phyloP scores from a whole-genome alignment of 2,329 filamentous ascomycete genomes.

The Ophiostoma quercus region DNA sequence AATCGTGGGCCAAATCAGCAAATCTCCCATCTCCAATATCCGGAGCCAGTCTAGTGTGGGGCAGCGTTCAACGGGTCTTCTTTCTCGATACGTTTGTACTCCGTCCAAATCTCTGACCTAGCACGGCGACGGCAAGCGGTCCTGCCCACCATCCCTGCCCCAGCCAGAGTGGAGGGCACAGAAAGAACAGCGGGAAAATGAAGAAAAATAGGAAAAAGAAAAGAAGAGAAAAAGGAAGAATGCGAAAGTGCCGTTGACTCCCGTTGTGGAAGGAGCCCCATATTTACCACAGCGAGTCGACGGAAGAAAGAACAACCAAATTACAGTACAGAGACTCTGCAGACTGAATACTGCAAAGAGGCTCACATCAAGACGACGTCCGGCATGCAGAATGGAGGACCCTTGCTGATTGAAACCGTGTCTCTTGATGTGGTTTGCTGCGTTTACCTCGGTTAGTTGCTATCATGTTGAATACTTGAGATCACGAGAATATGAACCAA shows the following conservation, averaged over 20 bases:
- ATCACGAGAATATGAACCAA: no score
- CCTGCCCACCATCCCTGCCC: conserved; percentile 27
- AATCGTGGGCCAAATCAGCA: background rate
- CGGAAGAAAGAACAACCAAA: background rate
- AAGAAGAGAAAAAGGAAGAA: background rate
- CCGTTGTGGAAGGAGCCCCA: conserved; percentile 1
- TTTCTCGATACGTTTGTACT: conserved; percentile 12
- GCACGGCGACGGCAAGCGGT: conserved; percentile 28
- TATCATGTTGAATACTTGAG: no score
- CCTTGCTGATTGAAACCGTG: no score
- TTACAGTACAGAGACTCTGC: background rate
- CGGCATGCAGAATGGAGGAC: no score
- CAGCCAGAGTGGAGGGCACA: background rate
- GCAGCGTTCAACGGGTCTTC: conserved; percentile 8
- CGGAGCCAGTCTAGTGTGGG: conserved; percentile 1
- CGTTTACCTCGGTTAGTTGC: no score
- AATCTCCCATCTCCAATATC: background rate
- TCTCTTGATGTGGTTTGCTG: no score
- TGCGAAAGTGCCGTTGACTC: conserved; percentile 1
- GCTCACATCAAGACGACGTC: no score
- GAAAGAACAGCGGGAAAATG: background rate
- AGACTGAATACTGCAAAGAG: no score
- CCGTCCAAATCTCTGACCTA: conserved; percentile 16
- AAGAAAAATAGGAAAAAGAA: background rate
- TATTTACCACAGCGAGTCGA: background rate